Evolutionary conservation across 768 basidiomycete genomes (phyloP).

Genomic region (Mycena rosella): DNA sequence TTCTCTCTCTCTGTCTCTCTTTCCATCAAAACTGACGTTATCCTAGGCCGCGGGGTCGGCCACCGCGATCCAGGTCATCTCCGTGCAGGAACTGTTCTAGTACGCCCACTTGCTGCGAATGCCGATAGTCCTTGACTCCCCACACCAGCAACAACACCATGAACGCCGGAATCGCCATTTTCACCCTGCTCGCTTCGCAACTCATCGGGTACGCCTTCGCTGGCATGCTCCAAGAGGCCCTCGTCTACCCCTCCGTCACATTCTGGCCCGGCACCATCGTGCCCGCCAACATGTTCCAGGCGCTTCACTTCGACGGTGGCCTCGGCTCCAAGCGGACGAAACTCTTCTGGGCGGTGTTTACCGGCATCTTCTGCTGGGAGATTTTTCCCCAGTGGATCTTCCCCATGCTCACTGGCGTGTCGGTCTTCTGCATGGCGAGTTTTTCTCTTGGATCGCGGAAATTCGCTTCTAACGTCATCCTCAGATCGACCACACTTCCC

Average conservation of each 20-base stretch:
- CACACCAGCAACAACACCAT: constrained; percentile 39
- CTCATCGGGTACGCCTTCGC: constrained; percentile 47
- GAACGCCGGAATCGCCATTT: constrained; percentile 45
- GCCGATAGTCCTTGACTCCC: constrained; percentile 21
- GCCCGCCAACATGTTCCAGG: constrained; percentile 44
- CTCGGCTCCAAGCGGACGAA: constrained; percentile 53
- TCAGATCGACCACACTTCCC: constrained; percentile 32
- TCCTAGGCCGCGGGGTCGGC: constrained; percentile 48
- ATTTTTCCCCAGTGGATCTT: constrained; percentile 56
- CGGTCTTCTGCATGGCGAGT: constrained; percentile 49
- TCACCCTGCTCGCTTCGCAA: constrained; percentile 45
- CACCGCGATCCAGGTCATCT: constrained; percentile 49
- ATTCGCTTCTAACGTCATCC: constrained; percentile 11
- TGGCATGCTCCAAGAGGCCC: constrained; percentile 42
- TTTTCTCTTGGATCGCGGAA: constrained; percentile 19
- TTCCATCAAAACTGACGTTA: constrained; percentile 39
- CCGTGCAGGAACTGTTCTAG: constrained; percentile 47
- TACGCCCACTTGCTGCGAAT: constrained; percentile 16
- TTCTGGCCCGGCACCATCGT: constrained; percentile 39
- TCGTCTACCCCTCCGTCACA: constrained; percentile 41
- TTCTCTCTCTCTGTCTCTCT: constrained; percentile 19
- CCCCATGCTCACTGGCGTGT: constrained; percentile 42
- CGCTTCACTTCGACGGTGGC: constrained; percentile 51
- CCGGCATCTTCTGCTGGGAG: constrained; percentile 48
- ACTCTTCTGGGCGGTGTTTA: constrained; percentile 55